These are phyloP conservation scores for Fusarium chuoi DNA, from an alignment of 2,329 filamentous ascomycete genomes.

Conservation along the genomic window DNA sequence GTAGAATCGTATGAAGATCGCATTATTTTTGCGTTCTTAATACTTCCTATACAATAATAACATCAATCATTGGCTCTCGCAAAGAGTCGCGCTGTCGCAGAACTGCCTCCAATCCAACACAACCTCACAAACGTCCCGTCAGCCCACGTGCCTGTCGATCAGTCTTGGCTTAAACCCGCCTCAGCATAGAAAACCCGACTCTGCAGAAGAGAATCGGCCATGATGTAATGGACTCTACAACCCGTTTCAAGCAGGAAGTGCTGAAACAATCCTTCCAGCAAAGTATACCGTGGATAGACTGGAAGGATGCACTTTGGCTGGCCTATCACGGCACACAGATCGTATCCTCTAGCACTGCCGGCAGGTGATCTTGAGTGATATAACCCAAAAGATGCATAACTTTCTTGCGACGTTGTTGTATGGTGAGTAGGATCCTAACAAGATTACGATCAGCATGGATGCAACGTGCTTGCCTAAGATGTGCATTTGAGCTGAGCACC, in stretches of 20 bases:
- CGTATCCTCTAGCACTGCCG: not conserved
- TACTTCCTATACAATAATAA: not conserved
- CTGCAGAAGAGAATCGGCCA: not conserved
- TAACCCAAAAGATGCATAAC: not conserved
- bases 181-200: not conserved
- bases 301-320: not conserved
- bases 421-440: not conserved
- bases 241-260: not conserved
- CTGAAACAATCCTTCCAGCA: not conserved
- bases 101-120: not conserved
- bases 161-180: slow-evolving; percentile 5
- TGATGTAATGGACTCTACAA: slow-evolving; percentile 11
- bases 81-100: not conserved
- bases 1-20: rapidly evolving
- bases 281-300: not conserved
- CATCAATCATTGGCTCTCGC: not conserved
- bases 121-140: not conserved
- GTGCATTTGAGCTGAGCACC: not conserved
- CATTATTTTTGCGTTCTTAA: not conserved
- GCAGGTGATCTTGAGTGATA: not conserved
- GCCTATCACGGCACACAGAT: not conserved
- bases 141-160: slow-evolving; percentile 29
- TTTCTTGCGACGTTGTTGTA: not conserved
- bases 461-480: not conserved
- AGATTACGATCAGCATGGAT: slow-evolving; percentile 4